Evolutionary conservation across 352 stramenopile genomes (phyloP).

Genomic region (Phytophthora hybrid): DNA sequence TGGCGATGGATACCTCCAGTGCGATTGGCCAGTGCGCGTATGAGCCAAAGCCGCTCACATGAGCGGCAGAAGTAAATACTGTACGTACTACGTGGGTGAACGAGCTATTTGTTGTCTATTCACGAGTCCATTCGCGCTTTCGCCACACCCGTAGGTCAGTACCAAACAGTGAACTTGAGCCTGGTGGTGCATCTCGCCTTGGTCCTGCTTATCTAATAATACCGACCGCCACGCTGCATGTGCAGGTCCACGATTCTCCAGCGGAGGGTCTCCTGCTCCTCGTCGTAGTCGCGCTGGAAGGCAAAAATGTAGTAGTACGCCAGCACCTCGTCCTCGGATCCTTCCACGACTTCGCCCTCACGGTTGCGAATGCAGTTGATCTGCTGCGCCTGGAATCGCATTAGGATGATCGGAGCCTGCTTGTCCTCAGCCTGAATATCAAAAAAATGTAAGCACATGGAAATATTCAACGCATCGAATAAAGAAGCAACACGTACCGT

Average conservation of each 20-base stretch:
- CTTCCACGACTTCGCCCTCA: slow-evolving; percentile 96
- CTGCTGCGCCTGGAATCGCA: slow-evolving; percentile 98
- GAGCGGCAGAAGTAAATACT: too few relatives aligned
- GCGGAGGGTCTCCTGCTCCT: slow-evolving; percentile 87
- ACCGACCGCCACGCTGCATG: slow-evolving; percentile 81
- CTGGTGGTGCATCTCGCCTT: slow-evolving; percentile 4
- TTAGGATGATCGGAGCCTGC: slow-evolving; percentile 95
- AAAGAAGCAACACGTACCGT: slow-evolving; percentile 52
- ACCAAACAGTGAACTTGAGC: background rate
- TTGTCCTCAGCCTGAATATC: slow-evolving; percentile 81
- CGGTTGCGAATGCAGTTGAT: slow-evolving; percentile 99
- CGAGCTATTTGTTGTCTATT: slow-evolving; percentile 39
- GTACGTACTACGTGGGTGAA: slow-evolving; percentile 9
- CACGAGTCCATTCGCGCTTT: slow-evolving; percentile 11
- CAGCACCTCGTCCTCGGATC: slow-evolving; percentile 96
- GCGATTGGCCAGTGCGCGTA: too few relatives aligned
- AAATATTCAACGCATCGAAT: background rate
- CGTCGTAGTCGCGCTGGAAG: slow-evolving; percentile 98
- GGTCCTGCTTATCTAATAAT: slow-evolving; percentile 68
- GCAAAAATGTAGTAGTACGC: slow-evolving; percentile 98
- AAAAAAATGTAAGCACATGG: slow-evolving; percentile 22
- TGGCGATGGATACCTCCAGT: background rate
- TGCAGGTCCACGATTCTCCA: slow-evolving; percentile 91
- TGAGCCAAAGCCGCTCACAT: background rate
- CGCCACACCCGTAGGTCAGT: background rate